phyloP scores from a whole-genome alignment of 108 stramenopile genomes.

The Nitzschia sp. region DNA sequence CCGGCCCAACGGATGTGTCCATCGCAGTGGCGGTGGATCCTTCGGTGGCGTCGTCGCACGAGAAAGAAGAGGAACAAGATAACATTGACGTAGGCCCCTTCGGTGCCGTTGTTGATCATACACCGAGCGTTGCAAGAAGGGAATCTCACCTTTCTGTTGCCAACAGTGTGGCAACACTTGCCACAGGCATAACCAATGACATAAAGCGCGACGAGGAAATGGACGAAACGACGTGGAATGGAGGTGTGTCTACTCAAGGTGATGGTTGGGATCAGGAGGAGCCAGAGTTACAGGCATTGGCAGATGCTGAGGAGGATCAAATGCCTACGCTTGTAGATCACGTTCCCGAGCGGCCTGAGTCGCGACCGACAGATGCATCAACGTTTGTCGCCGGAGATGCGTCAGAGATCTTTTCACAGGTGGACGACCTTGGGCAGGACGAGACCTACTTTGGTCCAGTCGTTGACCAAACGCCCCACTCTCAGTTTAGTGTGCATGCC shows the following conservation, averaged over 20 bases:
- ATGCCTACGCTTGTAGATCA: conserved; percentile 43
- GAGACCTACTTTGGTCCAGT: conserved; percentile 48
- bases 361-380: conserved; percentile 42
- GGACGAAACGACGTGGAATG: conserved; percentile 41
- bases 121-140: conserved; percentile 17
- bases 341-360: conserved; percentile 39
- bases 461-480: conserved; percentile 40
- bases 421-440: conserved; percentile 45
- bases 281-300: conserved; percentile 19
- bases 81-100: conserved; percentile 16
- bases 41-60: conserved; percentile 28
- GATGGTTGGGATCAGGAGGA: conserved; percentile 38
- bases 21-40: conserved; percentile 25
- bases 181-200: conserved; percentile 13
- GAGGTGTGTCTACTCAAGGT: conserved; percentile 13
- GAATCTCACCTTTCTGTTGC: conserved; percentile 5
- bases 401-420: conserved; percentile 48
- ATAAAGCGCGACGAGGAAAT: conserved; percentile 34
- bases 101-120: conserved; percentile 38
- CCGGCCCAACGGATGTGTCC: conserved; percentile 19
- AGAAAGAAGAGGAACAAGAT: conserved; percentile 12
- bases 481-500: background rate
- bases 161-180: conserved; percentile 10
- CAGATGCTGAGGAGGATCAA: conserved; percentile 8
- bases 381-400: conserved; percentile 46